Percentiles rank a stretch among this genome's conserved stretches.
Evolutionary conservation across 306 rosid genomes (phyloP).

Genomic region (Castanea sativa): DNA sequence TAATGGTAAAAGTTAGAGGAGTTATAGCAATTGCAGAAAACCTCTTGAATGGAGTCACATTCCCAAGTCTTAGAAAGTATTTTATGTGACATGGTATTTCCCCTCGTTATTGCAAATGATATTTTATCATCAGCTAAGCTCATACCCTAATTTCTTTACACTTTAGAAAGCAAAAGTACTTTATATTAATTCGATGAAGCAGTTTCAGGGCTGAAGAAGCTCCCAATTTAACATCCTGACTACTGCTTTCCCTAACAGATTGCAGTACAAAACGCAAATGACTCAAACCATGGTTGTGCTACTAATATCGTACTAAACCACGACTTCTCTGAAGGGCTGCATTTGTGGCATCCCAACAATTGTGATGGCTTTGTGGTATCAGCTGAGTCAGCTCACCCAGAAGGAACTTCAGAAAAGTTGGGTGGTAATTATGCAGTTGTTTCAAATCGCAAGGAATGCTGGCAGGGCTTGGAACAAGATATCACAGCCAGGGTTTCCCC

Average conservation of each 20-base stretch:
- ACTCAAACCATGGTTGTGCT: constrained; percentile 32
- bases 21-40: background rate
- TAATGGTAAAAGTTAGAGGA: background rate
- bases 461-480: constrained; percentile 98
- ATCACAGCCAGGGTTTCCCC: constrained; percentile 54
- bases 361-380: constrained; percentile 68
- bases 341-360: constrained; percentile 68
- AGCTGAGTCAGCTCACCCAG: constrained; percentile 34
- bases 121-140: background rate
- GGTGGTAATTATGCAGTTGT: constrained; percentile 58
- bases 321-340: constrained; percentile 77
- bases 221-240: constrained; percentile 2
- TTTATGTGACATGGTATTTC: background rate
- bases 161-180: background rate
- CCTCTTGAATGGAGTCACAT: background rate
- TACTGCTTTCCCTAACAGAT: constrained; percentile 40
- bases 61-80: background rate
- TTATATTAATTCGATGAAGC: background rate
- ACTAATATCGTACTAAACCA: constrained; percentile 67
- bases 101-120: background rate
- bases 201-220: background rate
- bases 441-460: constrained; percentile 62
- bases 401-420: constrained; percentile 23
- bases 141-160: background rate
- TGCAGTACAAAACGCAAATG: constrained; percentile 28